Conservation (phyloP, 257 asterid genomes). For the Linaria vulgaris region DNA sequence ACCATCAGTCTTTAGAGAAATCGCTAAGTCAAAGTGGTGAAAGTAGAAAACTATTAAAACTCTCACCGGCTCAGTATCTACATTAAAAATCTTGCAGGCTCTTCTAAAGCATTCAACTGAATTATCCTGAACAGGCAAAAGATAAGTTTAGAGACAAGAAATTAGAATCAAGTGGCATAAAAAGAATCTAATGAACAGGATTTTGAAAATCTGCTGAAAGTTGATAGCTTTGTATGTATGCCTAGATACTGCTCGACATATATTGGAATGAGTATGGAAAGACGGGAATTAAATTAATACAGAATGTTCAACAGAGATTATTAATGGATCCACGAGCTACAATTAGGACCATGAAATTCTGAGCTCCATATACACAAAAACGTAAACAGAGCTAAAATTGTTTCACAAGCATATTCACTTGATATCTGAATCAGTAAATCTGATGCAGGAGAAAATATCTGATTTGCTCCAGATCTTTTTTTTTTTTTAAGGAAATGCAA, state of each 20-base stretch:
- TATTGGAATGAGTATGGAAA: conserved; percentile 3
- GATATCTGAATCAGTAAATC: neutral
- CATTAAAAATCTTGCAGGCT: conserved; percentile 83
- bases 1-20: conserved; percentile 30
- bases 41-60: conserved; percentile 18
- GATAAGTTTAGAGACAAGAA: conserved; percentile 26
- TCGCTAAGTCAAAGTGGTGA: conserved; percentile 9
- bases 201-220: conserved; percentile 6
- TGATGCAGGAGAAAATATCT: neutral
- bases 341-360: neutral
- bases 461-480: too few relatives aligned
- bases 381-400: neutral
- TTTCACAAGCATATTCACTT: neutral
- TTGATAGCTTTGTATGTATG: conserved; percentile 16
- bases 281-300: neutral
- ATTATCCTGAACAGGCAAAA: conserved; percentile 66
- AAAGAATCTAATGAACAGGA: conserved; percentile 18
- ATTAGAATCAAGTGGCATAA: conserved; percentile 2
- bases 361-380: neutral
- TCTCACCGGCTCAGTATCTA: conserved; percentile 79
- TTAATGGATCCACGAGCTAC: neutral
- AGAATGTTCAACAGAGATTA: neutral
- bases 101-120: conserved; percentile 81
- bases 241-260: conserved; percentile 10
- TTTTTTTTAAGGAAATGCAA: too few relatives aligned